Evolutionary conservation across 208 protist genomes (phyloP), one percentile per base, ranked within the genome.

Genomic region (Tetramitus jugosus): DNA sequence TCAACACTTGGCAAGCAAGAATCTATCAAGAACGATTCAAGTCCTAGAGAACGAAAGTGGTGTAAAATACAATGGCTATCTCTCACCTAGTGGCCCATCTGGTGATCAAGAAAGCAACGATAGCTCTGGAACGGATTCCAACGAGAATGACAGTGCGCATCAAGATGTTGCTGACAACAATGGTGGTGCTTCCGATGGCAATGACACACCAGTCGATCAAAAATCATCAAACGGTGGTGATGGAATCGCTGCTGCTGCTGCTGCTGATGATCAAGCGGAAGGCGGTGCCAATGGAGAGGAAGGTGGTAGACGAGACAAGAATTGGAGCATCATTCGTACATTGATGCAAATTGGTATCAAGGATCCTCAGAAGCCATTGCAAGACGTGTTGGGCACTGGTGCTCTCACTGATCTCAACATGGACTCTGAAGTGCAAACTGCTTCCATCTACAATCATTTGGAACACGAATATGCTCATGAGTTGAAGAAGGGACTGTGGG

Each of bases 21-120:
- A n/a, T 68, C 39, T 74, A 37, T 62, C 56, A 62, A 33, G n/a
- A 53, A 74, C 42, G 2, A 74, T 74, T 53, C 2, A 52, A 74
- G 35, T 8, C 6, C 29, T 74, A 39, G 29, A 74, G 39, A 14
- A 74, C 33, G 67, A 74, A 53, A 74, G n/a, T 35, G 67, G 67
- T 26, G 26, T 74, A 13, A 53, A 17, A 37, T 74, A 74, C 37
- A 74, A 74, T 37, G 67, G 67, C 0, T 37, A n/a, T 14, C n/a
- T n/a, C n/a, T n/a, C n/a, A n/a, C n/a, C n/a, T n/a, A n/a, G n/a
- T n/a, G n/a, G n/a, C n/a, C n/a, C n/a, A n/a, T n/a, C n/a, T n/a
- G n/a, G n/a, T n/a, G n/a, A n/a, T n/a, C n/a, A n/a, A n/a, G n/a
- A n/a, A n/a, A n/a, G n/a, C n/a, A n/a, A n/a, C n/a, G n/a, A n/a